phyloP scores from a whole-genome alignment of 345 rosid genomes.

The Salix exigua region DNA sequence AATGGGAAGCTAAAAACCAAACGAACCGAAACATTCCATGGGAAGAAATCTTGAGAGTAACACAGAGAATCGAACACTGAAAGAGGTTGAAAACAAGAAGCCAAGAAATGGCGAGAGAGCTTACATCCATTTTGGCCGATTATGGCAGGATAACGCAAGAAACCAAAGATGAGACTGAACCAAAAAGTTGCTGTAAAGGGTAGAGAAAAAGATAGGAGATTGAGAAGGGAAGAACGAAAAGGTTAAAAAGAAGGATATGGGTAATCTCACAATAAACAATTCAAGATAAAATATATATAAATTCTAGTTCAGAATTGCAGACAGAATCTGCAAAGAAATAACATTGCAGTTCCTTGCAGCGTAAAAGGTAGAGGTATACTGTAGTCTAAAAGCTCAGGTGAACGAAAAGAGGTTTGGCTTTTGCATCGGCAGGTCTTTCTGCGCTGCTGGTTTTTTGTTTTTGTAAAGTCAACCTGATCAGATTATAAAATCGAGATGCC shows the following conservation, averaged over 20 bases:
- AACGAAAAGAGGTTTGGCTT: not conserved
- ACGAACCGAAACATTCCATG: too few species aligned
- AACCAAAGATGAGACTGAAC: not conserved
- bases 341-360: conserved; percentile 16
- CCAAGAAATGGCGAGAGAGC: not conserved
- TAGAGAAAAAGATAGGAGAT: not conserved
- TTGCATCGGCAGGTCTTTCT: not conserved
- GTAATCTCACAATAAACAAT: conserved; percentile 16
- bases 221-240: conserved; percentile 1
- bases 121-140: conserved; percentile 22
- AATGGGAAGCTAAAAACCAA: not conserved
- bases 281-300: conserved; percentile 11
- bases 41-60: too few species aligned
- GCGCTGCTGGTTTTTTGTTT: not conserved
- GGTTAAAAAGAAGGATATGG: not conserved
- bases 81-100: not conserved
- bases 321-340: conserved; percentile 30
- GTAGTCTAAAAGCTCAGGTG: not conserved
- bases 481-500: not conserved
- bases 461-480: not conserved
- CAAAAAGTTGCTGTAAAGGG: not conserved
- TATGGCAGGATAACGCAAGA: not conserved
- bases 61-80: not conserved
- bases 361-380: not conserved
- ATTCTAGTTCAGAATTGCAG: conserved; percentile 22